phyloP scores from a whole-genome alignment of 441 rosid species.

The Croton laevigatus region DNA sequence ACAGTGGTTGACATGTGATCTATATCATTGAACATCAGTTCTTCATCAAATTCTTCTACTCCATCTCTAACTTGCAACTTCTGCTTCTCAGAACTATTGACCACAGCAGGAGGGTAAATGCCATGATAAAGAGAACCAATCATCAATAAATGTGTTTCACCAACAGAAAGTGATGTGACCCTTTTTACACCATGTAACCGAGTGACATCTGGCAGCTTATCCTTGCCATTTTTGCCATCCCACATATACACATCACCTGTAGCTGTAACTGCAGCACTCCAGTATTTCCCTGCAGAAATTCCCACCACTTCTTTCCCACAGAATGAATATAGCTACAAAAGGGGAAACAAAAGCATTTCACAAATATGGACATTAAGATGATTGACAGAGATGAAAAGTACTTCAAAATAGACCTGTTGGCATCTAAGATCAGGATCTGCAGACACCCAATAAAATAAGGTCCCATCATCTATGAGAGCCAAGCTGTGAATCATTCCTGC shows the following conservation, averaged over 20 bases:
- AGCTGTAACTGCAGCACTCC: conserved; percentile 82
- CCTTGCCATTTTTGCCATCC: conserved; percentile 76
- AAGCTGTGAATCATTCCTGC: conserved; percentile 94
- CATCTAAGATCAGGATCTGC: conserved; percentile 86
- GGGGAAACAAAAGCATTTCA: conserved; percentile 12
- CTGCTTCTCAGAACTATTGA: conserved; percentile 32
- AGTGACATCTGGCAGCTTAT: conserved; percentile 56
- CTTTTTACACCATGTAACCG: conserved; percentile 81
- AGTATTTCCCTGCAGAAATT: conserved; percentile 90
- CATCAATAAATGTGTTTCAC: conserved; percentile 91
- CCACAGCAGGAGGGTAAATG: conserved; percentile 39
- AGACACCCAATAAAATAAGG: conserved; percentile 90
- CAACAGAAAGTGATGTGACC: conserved; percentile 88
- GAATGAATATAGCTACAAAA: conserved; percentile 56
- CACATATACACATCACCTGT: conserved; percentile 91
- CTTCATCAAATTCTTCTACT: conserved; percentile 61
- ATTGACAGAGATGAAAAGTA: conserved; percentile 13
- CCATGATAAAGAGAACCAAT: conserved; percentile 89
- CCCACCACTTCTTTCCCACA: conserved; percentile 61
- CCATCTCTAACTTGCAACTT: conserved; percentile 37
- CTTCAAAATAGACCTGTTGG: conserved; percentile 66
- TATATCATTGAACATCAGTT: conserved; percentile 50
- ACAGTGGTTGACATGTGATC: conserved; percentile 32
- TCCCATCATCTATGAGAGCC: conserved; percentile 91
- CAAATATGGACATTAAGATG: not conserved